Base-by-base conservation (phyloP, 805 yeast genomes). In the Candida maesae region DNA sequence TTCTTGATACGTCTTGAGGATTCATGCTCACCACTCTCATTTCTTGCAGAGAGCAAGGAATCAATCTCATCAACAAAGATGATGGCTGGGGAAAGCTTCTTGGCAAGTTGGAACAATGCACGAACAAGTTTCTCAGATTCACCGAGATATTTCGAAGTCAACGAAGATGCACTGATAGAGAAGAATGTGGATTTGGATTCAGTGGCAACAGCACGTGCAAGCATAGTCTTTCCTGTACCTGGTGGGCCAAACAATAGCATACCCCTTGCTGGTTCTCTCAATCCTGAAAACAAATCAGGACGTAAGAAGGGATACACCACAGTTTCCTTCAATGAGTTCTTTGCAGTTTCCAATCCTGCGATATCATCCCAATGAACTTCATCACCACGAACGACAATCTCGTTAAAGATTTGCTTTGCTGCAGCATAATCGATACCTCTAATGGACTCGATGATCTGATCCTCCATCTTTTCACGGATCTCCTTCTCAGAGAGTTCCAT, bases 161-260 rank as follows among this genome's bases (percentile, higher is more conserved):
- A 70, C 2, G 95, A 84, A 0, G 96, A 88, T 1, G 97, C 95
- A 51, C 91, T 81, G 26, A 91, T 90, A 28, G 95, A 80, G 60
- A 91, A 91, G 60, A 91, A 91, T 0, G 98, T 91, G 0, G 96
- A 87, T 46, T 85, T 83, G 3, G 96, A 85, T 63, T 93, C 98
- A 0, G 96, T 89, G 1, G 98, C 98, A 6, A 93, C 98, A 0
- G 99, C 97, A 50, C 96, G 72, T 0, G 98, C 98, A 49, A 91
- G 72, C 99, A 93, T 91, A 0, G 99, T 91, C 55, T 91, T 91
- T 45, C 99, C 99, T 0, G 99, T 91, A 7, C 99, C 99, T 0
- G 99, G 98, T 0, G 99, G 99, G 0, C 99, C 99, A 65, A 91
- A 91, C 33, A 91, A 65, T 20, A 91, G 69, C 96, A 91, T 90